Conservation (phyloP, 192 early-diverging fungal genomes). For the Entomortierella beljakovae region DNA sequence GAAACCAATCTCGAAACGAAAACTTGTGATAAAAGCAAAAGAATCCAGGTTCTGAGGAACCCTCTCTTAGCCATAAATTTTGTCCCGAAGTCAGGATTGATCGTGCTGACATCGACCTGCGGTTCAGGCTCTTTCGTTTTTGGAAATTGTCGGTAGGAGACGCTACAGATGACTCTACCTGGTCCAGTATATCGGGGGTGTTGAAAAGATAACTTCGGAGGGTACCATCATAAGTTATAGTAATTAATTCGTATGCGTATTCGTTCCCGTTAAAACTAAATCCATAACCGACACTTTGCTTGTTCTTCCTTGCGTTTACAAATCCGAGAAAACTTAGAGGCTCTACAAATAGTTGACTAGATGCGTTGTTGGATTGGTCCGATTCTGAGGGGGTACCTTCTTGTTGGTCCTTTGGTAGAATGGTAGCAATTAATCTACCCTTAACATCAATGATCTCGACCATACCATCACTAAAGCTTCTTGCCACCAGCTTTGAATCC, state of each 20-base stretch:
- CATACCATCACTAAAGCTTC: slow-evolving; percentile 57
- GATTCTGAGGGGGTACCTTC: background rate
- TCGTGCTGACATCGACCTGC: slow-evolving; percentile 40
- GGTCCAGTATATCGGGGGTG: slow-evolving; percentile 36
- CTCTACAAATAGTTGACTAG: slow-evolving; percentile 50
- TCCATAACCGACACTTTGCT: background rate
- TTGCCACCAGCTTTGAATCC: slow-evolving; percentile 55
- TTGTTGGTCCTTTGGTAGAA: slow-evolving; percentile 39
- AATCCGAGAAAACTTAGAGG: slow-evolving; percentile 57
- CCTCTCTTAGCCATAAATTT: slow-evolving; percentile 57
- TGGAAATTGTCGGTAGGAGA: slow-evolving; percentile 13
- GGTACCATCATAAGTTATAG: slow-evolving; percentile 64
- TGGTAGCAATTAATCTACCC: slow-evolving; percentile 45
- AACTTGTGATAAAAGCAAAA: slow-evolving; percentile 64
- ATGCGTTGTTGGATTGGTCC: slow-evolving; percentile 2
- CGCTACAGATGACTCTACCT: background rate
- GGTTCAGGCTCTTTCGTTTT: slow-evolving; percentile 12
- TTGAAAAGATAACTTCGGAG: slow-evolving; percentile 69
- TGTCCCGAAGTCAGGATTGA: slow-evolving; percentile 30
- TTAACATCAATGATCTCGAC: slow-evolving; percentile 54
- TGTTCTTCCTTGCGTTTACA: slow-evolving; percentile 19
- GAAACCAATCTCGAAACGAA: slow-evolving; percentile 57
- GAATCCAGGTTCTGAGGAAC: slow-evolving; percentile 56
- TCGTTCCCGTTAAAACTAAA: slow-evolving; percentile 52
- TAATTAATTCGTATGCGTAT: slow-evolving; percentile 65